A percentile compares a stretch with the other conserved stretches of the same genome.
Evolutionary conservation across 306 rosid genomes (phyloP).

Genomic region (Begonia loranthoides): DNA sequence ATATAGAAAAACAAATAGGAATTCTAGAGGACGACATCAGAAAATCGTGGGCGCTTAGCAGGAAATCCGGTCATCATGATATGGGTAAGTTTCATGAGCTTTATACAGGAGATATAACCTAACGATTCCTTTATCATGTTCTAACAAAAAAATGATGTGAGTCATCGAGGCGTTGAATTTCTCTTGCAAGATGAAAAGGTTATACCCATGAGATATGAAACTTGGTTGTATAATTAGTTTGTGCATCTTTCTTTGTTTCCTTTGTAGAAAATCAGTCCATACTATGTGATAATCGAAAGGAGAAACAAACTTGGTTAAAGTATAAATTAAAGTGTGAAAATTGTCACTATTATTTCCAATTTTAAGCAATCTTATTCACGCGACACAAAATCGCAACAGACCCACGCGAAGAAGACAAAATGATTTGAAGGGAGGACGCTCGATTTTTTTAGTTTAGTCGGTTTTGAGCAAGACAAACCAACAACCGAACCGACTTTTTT

Average conservation of each 20-base stretch:
- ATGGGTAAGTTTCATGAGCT: too few relatives aligned
- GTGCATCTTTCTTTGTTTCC: neutral
- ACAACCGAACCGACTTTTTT: too few relatives aligned
- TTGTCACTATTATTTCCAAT: too few relatives aligned
- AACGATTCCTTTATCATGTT: neutral
- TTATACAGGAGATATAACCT: neutral
- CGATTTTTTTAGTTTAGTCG: too few relatives aligned
- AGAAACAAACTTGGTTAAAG: too few relatives aligned
- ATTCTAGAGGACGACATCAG: constrained; percentile 31
- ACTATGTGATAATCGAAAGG: too few relatives aligned
- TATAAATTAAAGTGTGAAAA: too few relatives aligned
- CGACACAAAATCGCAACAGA: too few relatives aligned
- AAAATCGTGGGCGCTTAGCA: constrained; percentile 28
- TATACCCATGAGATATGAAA: neutral
- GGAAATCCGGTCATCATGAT: constrained; percentile 12
- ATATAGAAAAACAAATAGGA: constrained; percentile 31
- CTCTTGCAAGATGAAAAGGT: neutral
- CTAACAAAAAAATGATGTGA: neutral
- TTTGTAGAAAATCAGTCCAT: neutral
- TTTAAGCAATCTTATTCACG: too few relatives aligned
- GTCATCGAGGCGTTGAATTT: neutral
- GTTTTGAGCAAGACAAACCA: too few relatives aligned
- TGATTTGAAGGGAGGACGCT: too few relatives aligned
- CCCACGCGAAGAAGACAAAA: too few relatives aligned
- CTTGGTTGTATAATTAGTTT: neutral